Conservation (phyloP, 306 rosid species). For the Arachis hypogaea region DNA sequence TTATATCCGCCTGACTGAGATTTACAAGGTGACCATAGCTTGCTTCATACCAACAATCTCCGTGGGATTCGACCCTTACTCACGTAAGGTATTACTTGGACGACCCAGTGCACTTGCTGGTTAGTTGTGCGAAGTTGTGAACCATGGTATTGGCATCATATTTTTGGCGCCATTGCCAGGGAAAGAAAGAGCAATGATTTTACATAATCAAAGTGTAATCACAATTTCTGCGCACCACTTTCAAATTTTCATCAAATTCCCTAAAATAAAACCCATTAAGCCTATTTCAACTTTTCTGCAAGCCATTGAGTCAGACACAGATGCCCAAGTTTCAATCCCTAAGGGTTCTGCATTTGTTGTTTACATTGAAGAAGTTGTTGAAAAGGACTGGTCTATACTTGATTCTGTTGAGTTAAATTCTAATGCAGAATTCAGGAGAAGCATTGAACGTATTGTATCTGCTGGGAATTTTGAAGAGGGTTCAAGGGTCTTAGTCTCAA, state of each 20-base stretch:
- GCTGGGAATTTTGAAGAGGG: slow-evolving; percentile 63
- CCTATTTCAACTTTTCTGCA: slow-evolving; percentile 10
- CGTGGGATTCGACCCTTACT: no score
- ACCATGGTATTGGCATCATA: no score
- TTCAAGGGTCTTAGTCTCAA: slow-evolving; percentile 73
- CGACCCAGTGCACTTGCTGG: no score
- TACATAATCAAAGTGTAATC: no score
- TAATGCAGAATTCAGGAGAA: slow-evolving; percentile 33
- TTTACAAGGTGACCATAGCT: no score
- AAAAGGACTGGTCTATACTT: slow-evolving; percentile 84
- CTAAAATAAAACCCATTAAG: slow-evolving; percentile 25
- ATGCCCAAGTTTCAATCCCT: slow-evolving; percentile 27
- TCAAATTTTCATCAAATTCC: slow-evolving; percentile 23
- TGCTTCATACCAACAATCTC: no score
- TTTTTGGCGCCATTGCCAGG: no score
- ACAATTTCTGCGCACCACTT: no score
- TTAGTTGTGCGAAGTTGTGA: no score
- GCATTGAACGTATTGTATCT: slow-evolving; percentile 55
- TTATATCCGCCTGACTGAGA: no score
- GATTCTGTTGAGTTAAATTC: slow-evolving; percentile 49
- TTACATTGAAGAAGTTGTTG: slow-evolving; percentile 60
- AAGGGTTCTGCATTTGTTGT: slow-evolving; percentile 59
- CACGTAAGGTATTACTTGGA: no score
- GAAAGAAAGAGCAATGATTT: no score
- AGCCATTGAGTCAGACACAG: slow-evolving; percentile 35